Percentiles rank a stretch among this genome's conserved stretches.
Evolutionary conservation across 305 asterid genomes (phyloP).

Genomic region (Fraxinus velutina): DNA sequence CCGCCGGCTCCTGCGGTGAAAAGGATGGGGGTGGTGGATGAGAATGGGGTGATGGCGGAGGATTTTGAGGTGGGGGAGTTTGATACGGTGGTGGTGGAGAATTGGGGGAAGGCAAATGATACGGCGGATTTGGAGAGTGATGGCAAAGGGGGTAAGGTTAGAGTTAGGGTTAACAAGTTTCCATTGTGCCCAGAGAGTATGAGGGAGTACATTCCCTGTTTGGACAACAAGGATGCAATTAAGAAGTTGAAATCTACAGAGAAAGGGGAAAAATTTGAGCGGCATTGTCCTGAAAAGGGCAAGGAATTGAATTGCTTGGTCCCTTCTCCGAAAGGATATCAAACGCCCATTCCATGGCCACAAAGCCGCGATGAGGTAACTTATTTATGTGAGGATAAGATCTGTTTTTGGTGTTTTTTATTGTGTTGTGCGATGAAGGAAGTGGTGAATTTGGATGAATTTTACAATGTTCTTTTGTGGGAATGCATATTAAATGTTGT

Average conservation of each 20-base stretch:
- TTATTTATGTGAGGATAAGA: background rate
- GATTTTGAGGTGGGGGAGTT: conserved; percentile 74
- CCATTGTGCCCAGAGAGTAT: conserved; percentile 51
- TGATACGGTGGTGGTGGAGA: conserved; percentile 62
- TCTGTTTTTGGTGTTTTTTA: background rate
- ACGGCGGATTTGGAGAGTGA: conserved; percentile 39
- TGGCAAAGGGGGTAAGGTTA: conserved; percentile 32
- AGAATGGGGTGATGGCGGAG: conserved; percentile 70
- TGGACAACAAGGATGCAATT: conserved; percentile 77
- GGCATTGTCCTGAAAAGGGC: conserved; percentile 79
- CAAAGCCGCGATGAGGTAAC: conserved; percentile 83
- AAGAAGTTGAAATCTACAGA: conserved; percentile 51
- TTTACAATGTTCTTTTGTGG: background rate
- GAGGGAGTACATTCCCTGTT: conserved; percentile 88
- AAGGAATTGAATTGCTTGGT: conserved; percentile 70
- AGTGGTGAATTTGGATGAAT: background rate
- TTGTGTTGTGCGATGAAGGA: background rate
- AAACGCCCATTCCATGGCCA: conserved; percentile 77
- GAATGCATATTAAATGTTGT: background rate
- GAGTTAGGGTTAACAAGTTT: conserved; percentile 57
- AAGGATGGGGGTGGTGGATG: conserved; percentile 84
- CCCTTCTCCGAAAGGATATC: conserved; percentile 82
- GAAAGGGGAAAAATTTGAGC: conserved; percentile 77
- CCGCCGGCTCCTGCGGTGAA: conserved; percentile 43
- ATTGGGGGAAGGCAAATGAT: conserved; percentile 51